Percentiles rank a stretch among this genome's conserved stretches.
These are phyloP conservation scores for Erythrophleum fordii DNA, from an alignment of 306 rosid genomes.

Conservation along the genomic window DNA sequence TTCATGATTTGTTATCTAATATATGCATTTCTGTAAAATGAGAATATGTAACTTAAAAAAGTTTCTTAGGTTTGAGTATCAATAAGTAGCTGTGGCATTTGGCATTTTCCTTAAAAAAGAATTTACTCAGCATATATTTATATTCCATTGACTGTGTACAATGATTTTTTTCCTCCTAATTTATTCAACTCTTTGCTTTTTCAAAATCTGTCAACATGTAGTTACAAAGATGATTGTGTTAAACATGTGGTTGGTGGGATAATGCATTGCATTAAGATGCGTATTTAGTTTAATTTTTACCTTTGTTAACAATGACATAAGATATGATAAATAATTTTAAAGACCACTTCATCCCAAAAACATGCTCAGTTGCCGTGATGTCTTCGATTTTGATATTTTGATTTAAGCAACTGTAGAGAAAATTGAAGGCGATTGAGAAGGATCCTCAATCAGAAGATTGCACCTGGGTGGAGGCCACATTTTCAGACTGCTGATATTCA, in stretches of 20 bases:
- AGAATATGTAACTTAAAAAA: not conserved
- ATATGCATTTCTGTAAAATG: not conserved
- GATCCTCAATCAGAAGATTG: not conserved
- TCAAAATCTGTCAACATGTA: not conserved
- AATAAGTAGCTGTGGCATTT: not conserved
- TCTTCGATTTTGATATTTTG: too few species aligned
- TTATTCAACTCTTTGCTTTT: not conserved
- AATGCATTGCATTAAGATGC: not conserved
- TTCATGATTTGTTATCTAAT: not conserved
- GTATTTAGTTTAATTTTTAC: not conserved
- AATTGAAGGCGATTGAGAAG: not conserved
- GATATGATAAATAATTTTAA: not conserved
- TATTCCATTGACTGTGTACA: not conserved
- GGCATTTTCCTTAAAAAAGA: not conserved
- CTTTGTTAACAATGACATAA: not conserved
- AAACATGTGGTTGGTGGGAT: not conserved
- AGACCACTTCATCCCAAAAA: not conserved
- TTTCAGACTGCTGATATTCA: not conserved
- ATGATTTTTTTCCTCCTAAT: not conserved
- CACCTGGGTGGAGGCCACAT: conserved; percentile 1
- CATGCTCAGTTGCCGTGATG: not conserved
- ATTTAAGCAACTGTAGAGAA: not conserved
- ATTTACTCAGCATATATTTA: not conserved
- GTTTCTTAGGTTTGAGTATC: not conserved
- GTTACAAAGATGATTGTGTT: not conserved